phyloP scores from a whole-genome alignment of 1,284 basidiomycete genomes.

The Fomitiporia mediterranea region DNA sequence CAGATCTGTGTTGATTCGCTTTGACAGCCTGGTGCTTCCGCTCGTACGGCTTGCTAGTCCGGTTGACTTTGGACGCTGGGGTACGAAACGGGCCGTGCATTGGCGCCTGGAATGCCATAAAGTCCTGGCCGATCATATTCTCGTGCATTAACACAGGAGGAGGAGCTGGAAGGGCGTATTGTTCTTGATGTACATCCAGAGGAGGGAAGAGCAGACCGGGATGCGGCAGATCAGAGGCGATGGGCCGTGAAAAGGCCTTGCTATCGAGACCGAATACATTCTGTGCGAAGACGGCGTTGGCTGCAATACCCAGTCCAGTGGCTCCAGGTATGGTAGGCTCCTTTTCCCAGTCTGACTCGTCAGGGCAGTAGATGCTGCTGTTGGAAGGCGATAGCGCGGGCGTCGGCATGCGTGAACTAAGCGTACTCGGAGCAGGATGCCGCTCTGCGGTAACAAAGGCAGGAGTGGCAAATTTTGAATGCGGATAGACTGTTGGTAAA shows the following conservation, averaged over 20 bases:
- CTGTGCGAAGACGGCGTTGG: too few species aligned
- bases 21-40: too few species aligned
- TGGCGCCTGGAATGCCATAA: too few species aligned
- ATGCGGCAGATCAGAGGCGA: neutral
- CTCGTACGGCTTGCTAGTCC: neutral
- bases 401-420: too few species aligned
- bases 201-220: neutral
- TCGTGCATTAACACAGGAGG: too few species aligned
- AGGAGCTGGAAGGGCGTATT: too few species aligned
- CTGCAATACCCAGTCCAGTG: too few species aligned
- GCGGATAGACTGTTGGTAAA: too few species aligned
- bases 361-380: slow-evolving; percentile 5
- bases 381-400: slow-evolving; percentile 6
- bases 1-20: too few species aligned
- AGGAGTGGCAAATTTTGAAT: neutral
- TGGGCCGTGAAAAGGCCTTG: neutral
- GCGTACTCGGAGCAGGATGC: neutral
- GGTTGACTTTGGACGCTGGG: slow-evolving; percentile 1
- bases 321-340: neutral
- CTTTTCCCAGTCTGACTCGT: slow-evolving; percentile 2
- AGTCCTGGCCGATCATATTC: neutral
- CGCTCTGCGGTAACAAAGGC: neutral
- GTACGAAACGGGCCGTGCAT: neutral
- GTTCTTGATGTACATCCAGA: neutral
- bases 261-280: neutral